phyloP scores from a whole-genome alignment of 2,329 filamentous ascomycete species.

The Penicillium sp. region DNA sequence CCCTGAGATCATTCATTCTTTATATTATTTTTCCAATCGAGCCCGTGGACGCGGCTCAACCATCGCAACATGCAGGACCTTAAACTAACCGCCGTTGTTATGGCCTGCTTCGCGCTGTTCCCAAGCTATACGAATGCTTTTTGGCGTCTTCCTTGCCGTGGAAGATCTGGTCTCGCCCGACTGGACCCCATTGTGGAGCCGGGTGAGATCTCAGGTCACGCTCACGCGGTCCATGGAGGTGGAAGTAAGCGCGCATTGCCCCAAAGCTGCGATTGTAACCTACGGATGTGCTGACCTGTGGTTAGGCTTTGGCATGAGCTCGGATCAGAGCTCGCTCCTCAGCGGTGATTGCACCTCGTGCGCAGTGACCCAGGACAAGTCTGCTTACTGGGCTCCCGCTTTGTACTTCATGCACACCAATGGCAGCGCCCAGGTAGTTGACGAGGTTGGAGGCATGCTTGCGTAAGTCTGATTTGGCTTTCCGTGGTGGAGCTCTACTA shows the following conservation, averaged over 20 bases:
- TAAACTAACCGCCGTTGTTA: conserved; percentile 14
- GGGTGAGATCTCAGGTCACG: conserved; percentile 54
- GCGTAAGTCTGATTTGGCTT: conserved; percentile 52
- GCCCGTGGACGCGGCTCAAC: conserved; percentile 11
- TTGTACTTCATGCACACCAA: conserved; percentile 68
- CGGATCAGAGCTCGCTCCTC: conserved; percentile 51
- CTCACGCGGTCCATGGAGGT: conserved; percentile 67
- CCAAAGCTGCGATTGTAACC: not conserved
- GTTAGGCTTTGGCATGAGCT: conserved; percentile 56
- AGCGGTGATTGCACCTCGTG: conserved; percentile 68
- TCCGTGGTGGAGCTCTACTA: conserved; percentile 7
- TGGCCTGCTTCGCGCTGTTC: conserved; percentile 26
- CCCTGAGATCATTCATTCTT: conserved; percentile 6
- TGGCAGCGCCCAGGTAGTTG: conserved; percentile 59
- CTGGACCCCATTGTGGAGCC: conserved; percentile 68
- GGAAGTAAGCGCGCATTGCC: conserved; percentile 52
- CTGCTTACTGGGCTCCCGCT: conserved; percentile 75
- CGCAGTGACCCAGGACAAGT: conserved; percentile 68
- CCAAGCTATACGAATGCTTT: conserved; percentile 53
- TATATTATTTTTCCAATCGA: conserved; percentile 3
- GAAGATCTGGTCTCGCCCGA: conserved; percentile 58
- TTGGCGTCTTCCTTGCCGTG: conserved; percentile 81
- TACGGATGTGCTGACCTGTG: conserved; percentile 7
- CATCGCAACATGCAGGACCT: conserved; percentile 16
- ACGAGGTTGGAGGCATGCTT: conserved; percentile 72